phyloP scores from a whole-genome alignment of 2,329 filamentous ascomycete species.

The Dactylellina drechsleri region DNA sequence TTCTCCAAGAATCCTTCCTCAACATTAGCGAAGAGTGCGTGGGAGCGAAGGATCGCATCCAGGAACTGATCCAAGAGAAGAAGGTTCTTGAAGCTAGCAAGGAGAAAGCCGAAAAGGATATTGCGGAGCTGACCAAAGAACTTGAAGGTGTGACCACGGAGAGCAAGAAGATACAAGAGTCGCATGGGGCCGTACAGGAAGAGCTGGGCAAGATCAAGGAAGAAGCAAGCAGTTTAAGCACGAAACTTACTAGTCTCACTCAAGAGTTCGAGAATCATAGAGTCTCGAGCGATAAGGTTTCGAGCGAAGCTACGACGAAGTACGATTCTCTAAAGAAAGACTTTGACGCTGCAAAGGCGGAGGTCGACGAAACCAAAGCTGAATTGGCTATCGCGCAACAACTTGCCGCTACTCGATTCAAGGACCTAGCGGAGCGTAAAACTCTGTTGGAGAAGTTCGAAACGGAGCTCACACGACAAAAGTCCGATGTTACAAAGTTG shows the following conservation, averaged over 20 bases:
- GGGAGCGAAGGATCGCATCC: conserved; percentile 78
- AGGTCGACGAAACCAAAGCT: conserved; percentile 76
- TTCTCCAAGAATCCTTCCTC: conserved; percentile 80
- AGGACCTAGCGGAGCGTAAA: conserved; percentile 82
- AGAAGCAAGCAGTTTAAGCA: conserved; percentile 58
- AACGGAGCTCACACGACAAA: conserved; percentile 81
- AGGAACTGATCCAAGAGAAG: conserved; percentile 63
- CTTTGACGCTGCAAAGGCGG: conserved; percentile 75
- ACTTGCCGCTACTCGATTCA: conserved; percentile 85
- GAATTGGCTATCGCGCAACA: conserved; percentile 88
- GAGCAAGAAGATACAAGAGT: conserved; percentile 57
- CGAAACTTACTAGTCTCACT: conserved; percentile 58
- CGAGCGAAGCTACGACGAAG: conserved; percentile 64
- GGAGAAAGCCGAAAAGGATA: conserved; percentile 75
- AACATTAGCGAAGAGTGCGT: conserved; percentile 85
- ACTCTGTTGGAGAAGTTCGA: conserved; percentile 85
- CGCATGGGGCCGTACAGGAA: conserved; percentile 58
- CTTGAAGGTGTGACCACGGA: conserved; percentile 46
- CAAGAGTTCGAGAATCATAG: conserved; percentile 41
- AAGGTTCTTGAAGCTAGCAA: conserved; percentile 47
- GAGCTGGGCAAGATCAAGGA: conserved; percentile 57
- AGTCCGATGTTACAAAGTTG: conserved; percentile 78
- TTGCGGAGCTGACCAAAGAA: conserved; percentile 62
- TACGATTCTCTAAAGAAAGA: conserved; percentile 65
- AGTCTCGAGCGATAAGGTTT: conserved; percentile 61